Base-by-base conservation (phyloP, 2,329 filamentous ascomycete species). In the Orbilia javanica region DNA sequence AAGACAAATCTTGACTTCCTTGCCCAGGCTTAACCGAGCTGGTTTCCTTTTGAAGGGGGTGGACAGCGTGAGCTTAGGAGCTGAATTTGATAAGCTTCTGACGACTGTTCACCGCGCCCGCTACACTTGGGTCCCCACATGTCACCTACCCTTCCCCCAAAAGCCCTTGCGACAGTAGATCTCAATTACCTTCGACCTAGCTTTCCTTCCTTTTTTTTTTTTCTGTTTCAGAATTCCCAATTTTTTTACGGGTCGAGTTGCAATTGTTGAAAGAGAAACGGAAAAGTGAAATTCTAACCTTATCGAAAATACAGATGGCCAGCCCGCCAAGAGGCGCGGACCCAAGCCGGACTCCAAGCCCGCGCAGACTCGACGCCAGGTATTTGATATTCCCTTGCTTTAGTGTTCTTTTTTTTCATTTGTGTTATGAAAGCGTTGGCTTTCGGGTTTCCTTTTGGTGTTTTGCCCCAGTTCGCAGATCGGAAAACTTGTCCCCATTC, bases 261-360 rank as follows among this genome's bases (percentile, higher is more conserved):
- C 46, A 50, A 25, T 44, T 44, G 18, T 63, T n/a, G n/a, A n/a
- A n/a, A n/a, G n/a, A n/a, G n/a, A n/a, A n/a, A 50, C 36, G 11
- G 8, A 48, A 60, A 46, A 46, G n/a, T 27, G 31, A 27, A 60
- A 55, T 20, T 25, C 50, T 70, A 36, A 60, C 31, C 13, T 36
- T 13, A 22, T 18, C 42, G 18, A 15, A 60, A 20, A 22, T 48
- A 25, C 44, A 91, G 94, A 97, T 86, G 94, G 93, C 53, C 91
- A 96, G 82, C 88, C 92, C 7, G 90, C 93, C 1, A 99, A 98
- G 85, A 90, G 93, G 80, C 90, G 96, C 84, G 96, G 96, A 0
- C 96, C 96, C 0, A 98, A 98, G 84, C 96, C 96, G 20, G 96
- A 98, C 84, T 96, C 92, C 86, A 97, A 97, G 83, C 96, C 96